Evolutionary conservation across 2,329 filamentous ascomycete genomes (phyloP), one percentile per base, ranked within the genome.

Genomic region (Claviceps fusiformis): DNA sequence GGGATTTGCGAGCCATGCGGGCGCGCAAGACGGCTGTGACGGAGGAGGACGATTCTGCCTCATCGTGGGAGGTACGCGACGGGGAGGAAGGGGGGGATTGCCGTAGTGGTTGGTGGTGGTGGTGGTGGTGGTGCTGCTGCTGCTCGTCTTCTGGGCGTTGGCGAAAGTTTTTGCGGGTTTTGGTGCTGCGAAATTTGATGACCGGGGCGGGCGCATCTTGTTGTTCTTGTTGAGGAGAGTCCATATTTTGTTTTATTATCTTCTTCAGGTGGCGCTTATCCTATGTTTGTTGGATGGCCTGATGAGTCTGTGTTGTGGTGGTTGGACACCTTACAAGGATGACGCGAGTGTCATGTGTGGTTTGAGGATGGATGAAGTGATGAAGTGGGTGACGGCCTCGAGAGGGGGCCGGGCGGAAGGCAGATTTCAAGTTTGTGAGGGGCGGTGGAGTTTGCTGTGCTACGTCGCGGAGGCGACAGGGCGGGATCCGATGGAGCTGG

Each of bases 81-180:
- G 52, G 19, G 29, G 43, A 17, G 17, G 33, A 17, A 11, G 50
- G 33, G 10, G 51, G 49, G 44, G 48, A 55, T 33, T 43, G 33
- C n/a, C 11, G 33, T 54, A 24, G 24, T 24, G 24, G 24, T 24
- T 24, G 24, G 24, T 47, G 52, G 1, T 45, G 39, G 24, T 37
- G n/a, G 2, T 29, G 54, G 0, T 51, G 47, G 5, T 47, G 54
- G 4, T 49, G 44, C 11, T 37, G 11, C 10, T 55, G 50, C 7
- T 11, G 29, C 3, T 45, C 46, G 53, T 68, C 64, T 51, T 68
- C 64, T 63, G 65, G 59, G 59, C 79, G 77, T 59, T 80, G 79
- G 50, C 81, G 74, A 59, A 81, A 80, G 5, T 72, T 69, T 63
- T 83, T 83, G 64, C 80, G 74, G 68, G 82, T 84, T 67, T 82